Base-by-base conservation (phyloP, 371 early-diverging fungal species). In the Polyrhizophydium stewartii region DNA sequence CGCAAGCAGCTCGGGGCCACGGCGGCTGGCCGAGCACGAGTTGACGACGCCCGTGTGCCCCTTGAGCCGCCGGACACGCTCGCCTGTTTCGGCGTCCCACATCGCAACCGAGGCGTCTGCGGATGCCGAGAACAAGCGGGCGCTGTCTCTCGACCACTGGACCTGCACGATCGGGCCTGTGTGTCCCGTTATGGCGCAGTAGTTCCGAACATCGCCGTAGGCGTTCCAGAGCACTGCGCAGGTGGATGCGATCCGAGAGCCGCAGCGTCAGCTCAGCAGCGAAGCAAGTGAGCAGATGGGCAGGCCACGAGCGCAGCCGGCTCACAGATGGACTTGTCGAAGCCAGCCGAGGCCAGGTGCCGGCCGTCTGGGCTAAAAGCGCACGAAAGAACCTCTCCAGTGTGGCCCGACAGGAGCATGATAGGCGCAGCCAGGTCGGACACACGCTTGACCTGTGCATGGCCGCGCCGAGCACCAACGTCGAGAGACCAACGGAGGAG, bases 181-280 rank as follows among this genome's bases (percentile, higher is more conserved):
- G 64, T 96, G 96, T 9, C 95, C 95, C 58, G 87, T 85, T 59
- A 96, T 73, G 24, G 90, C 74, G 7, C 89, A 89, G 71, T 91
- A 93, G 73, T 96, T 96, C 56, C 74, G 69, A 67, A 92, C 88
- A 38, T 93, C 94, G 16, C 93, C 92, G 68, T 90, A 91, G 1
- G 92, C 90, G 65, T 92, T 89, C 98, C 96, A 97, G 43, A 97
- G 72, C 56, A 90, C 90, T 90, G 77, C 28, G n/a, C n/a, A n/a
- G n/a, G n/a, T n/a, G n/a, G n/a, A n/a, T n/a, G n/a, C n/a, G n/a
- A n/a, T n/a, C n/a, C n/a, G n/a, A n/a, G n/a, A n/a, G n/a, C n/a
- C n/a, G n/a, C n/a, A n/a, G n/a, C n/a, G n/a, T n/a, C n/a, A n/a
- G n/a, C n/a, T n/a, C n/a, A n/a, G n/a, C n/a, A n/a, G n/a, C n/a